These are phyloP conservation scores for Cyberlindnera bimundalis DNA, from an alignment of 805 yeast species.

Conservation along the genomic window DNA sequence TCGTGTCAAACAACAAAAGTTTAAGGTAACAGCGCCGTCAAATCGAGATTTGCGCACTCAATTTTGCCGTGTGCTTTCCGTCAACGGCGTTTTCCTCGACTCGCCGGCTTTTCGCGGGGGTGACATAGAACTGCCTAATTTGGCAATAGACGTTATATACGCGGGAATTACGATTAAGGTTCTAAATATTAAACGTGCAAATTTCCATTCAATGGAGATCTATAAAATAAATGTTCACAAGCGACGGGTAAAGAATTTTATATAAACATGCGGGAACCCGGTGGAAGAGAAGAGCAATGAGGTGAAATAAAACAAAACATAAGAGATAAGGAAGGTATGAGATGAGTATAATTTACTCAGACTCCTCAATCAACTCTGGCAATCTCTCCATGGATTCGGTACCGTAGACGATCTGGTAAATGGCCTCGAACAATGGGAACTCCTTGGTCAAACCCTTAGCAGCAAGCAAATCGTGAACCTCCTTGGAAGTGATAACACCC, in stretches of 20 bases:
- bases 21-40: too few relatives aligned
- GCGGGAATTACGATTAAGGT: background rate
- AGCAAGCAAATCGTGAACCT: constrained; percentile 68
- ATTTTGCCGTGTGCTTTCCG: background rate
- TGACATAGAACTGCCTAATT: background rate
- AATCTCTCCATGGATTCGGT: constrained; percentile 69
- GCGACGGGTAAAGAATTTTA: too few relatives aligned
- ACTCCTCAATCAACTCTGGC: constrained; percentile 62
- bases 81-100: too few relatives aligned
- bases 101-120: background rate
- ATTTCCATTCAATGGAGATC: constrained; percentile 1
- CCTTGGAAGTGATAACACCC: constrained; percentile 87
- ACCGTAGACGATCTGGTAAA: constrained; percentile 80
- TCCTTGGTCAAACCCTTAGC: constrained; percentile 39
- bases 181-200: background rate
- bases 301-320: too few relatives aligned
- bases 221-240: background rate
- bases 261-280: too few relatives aligned
- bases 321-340: background rate
- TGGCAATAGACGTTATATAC: background rate
- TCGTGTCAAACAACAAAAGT: too few relatives aligned
- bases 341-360: constrained; percentile 7
- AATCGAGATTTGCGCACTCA: too few relatives aligned
- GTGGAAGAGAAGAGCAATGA: too few relatives aligned
- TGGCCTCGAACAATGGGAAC: constrained; percentile 67